Evolutionary conservation across 192 early-diverging fungal species (phyloP).

Genomic region (Linnemannia hyalina): DNA sequence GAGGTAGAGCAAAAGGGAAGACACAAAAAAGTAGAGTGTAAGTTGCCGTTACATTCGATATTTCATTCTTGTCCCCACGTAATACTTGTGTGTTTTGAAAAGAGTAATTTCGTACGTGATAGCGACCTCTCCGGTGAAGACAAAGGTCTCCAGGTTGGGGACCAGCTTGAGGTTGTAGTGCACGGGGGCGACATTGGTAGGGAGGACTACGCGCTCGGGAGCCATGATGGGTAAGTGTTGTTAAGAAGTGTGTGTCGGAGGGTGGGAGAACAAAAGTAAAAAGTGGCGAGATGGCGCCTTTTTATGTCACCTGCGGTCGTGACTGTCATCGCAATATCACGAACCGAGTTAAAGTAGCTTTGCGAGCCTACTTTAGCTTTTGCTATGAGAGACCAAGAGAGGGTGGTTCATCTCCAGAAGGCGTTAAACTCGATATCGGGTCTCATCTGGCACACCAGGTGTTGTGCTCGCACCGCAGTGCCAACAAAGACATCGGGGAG

Average conservation of each 20-base stretch:
- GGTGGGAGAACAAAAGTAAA: not conserved
- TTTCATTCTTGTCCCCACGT: not conserved
- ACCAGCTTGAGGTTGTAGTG: slow-evolving; percentile 86
- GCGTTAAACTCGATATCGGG: not conserved
- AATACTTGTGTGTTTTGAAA: not conserved
- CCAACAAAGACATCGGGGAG: not conserved
- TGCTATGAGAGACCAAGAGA: no score
- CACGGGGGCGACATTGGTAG: slow-evolving; percentile 83
- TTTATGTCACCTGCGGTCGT: not conserved
- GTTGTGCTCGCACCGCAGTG: not conserved
- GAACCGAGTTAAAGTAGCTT: no score
- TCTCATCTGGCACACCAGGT: not conserved
- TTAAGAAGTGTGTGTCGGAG: not conserved
- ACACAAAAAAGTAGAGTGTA: not conserved
- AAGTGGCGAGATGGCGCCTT: not conserved
- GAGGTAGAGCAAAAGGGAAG: not conserved
- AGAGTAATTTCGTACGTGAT: slow-evolving; percentile 22
- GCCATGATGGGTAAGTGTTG: slow-evolving; percentile 22
- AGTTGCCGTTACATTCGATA: not conserved
- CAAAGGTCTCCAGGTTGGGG: slow-evolving; percentile 84
- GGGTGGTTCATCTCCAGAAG: not conserved
- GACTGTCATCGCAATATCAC: not conserved
- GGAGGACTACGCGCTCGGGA: slow-evolving; percentile 77
- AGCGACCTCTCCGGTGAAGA: slow-evolving; percentile 71
- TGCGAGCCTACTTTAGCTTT: no score